Evolutionary conservation across 495 filamentous ascomycete species (phyloP), one percentile per base, ranked within the genome.

Genomic region (Xylaria curta): DNA sequence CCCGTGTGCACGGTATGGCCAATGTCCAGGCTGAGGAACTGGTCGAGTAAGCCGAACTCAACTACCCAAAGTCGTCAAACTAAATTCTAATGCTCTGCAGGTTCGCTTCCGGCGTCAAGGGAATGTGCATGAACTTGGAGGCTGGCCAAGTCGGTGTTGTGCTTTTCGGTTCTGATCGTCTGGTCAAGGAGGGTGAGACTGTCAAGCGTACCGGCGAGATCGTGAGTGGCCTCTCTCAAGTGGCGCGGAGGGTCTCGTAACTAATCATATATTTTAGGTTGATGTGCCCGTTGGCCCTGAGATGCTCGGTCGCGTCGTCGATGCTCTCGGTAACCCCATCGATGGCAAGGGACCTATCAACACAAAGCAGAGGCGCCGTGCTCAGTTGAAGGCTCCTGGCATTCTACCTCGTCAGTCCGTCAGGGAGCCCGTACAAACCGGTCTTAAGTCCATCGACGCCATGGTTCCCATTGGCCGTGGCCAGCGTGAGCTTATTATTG

Each of bases 101-200:
- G 89, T 99, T 99, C 89, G 94, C 96, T 78, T 99, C 96, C 76
- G 96, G 96, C 84, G 96, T 99, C 82, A 98, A 98, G 91, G 96
- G 96, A 84, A 99, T 99, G 96, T 98, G 97, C 93, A 97, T 99
- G 95, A 99, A 99, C 91, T 89, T 99, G 83, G 96, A 99, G 87
- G 96, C 96, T 84, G 96, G 96, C 84, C 97, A 98, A 87, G 96
- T 99, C 85, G 96, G 96, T 97, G 96, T 99, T 77, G 96, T 99
- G 90, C 91, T 99, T 77, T 99, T 99, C 88, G 96, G 96, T 90
- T 98, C 96, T 80, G 96, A 99, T 88, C 95, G 96, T 93, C 90
- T 97, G 79, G 96, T 99, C 88, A 97, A 94, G 90, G 97, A 99
- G 86, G 96, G 96, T 79, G 97, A 99, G 88, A 97, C 93, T 73